A percentile compares a stretch with the other conserved stretches of the same genome.
Evolutionary conservation across 2,329 filamentous ascomycete genomes (phyloP).

Genomic region (Verticillium klebahnii): DNA sequence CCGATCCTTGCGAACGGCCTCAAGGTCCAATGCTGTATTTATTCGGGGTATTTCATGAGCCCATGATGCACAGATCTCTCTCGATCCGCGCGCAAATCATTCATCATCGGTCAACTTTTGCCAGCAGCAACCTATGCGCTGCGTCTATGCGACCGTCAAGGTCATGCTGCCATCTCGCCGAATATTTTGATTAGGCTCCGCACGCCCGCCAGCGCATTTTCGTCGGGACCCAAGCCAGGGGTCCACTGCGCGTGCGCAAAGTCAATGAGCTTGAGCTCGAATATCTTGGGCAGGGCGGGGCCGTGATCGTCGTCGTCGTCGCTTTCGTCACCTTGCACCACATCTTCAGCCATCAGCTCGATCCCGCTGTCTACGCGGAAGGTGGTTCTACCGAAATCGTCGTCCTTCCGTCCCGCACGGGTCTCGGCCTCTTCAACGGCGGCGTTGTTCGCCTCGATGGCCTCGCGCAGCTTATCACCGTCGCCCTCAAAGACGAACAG

Average conservation of each 20-base stretch:
- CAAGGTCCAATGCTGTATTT: not conserved
- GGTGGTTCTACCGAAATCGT: constrained; percentile 22
- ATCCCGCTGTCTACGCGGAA: constrained; percentile 54
- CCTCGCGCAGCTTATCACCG: constrained; percentile 45
- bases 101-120: not conserved
- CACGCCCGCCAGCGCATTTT: constrained; percentile 75
- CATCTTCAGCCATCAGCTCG: constrained; percentile 22
- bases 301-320: constrained; percentile 43
- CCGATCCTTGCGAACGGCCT: not conserved
- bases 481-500: constrained; percentile 64
- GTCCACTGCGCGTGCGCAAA: constrained; percentile 91
- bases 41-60: not conserved
- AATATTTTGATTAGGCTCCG: constrained; percentile 69
- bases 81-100: not conserved
- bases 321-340: constrained; percentile 34
- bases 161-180: constrained; percentile 49
- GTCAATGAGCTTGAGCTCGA: constrained; percentile 84
- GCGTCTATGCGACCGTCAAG: not conserved
- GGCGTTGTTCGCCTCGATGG: constrained; percentile 50
- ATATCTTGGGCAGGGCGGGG: constrained; percentile 58
- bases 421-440: constrained; percentile 44
- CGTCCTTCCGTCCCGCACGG: constrained; percentile 6
- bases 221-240: constrained; percentile 76
- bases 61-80: not conserved
- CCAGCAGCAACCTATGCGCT: not conserved